Conservation (phyloP, 768 basidiomycete species). For the Boletus bicolor region DNA sequence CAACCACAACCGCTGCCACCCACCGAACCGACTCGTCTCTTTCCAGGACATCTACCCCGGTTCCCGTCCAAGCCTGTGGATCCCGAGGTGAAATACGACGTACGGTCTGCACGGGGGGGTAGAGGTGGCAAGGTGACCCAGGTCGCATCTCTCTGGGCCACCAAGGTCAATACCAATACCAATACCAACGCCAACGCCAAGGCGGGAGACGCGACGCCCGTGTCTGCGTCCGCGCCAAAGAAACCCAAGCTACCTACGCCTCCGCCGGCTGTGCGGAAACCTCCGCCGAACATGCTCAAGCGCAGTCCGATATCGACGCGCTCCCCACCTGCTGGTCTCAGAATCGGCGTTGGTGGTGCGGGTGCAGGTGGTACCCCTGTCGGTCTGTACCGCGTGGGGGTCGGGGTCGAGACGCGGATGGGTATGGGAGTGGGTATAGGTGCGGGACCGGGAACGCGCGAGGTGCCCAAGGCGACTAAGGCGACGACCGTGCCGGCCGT, state of each 20-base stretch:
- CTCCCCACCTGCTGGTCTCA: background rate
- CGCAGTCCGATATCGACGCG: conserved; percentile 8
- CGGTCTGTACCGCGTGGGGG: background rate
- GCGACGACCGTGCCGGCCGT: conserved; percentile 66
- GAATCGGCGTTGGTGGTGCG: background rate
- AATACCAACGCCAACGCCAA: background rate
- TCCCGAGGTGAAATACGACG: conserved; percentile 62
- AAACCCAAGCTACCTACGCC: conserved; percentile 2
- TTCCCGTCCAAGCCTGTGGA: no score
- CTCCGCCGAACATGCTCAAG: conserved; percentile 7
- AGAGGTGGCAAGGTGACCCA: conserved; percentile 71
- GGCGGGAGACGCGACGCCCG: conserved; percentile 3
- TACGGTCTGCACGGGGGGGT: conserved; percentile 76
- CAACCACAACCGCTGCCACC: no score
- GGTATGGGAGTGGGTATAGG: background rate
- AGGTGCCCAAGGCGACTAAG: conserved; percentile 43
- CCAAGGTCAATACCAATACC: conserved; percentile 34
- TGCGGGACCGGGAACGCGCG: conserved; percentile 15
- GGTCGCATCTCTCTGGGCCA: conserved; percentile 72
- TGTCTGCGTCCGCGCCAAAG: conserved; percentile 2
- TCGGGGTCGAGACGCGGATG: background rate
- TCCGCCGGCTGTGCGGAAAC: conserved; percentile 10
- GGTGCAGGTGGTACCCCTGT: background rate
- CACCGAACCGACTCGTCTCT: no score
- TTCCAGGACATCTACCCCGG: no score